phyloP scores from a whole-genome alignment of 495 filamentous ascomycete species.

The Xylona heveae region DNA sequence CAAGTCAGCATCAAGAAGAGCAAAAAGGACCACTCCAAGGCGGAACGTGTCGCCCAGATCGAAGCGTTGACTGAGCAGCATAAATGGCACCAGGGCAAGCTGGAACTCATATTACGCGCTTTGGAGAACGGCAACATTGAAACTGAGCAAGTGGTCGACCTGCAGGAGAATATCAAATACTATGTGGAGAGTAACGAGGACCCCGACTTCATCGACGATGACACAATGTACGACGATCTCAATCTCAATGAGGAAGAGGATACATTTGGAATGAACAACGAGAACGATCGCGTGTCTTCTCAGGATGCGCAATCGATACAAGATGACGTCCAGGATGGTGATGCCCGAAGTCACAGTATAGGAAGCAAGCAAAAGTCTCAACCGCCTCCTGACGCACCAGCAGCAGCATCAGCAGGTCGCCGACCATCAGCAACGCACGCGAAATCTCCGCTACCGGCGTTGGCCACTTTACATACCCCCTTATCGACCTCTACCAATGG shows the following conservation, averaged over 20 bases:
- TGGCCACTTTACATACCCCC: constrained; percentile 64
- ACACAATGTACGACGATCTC: constrained; percentile 87
- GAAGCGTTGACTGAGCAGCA: constrained; percentile 70
- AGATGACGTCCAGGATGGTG: constrained; percentile 52
- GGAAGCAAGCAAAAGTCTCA: constrained; percentile 32
- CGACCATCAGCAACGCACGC: constrained; percentile 66
- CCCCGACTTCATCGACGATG: constrained; percentile 77
- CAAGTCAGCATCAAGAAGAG: constrained; percentile 84
- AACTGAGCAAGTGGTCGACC: constrained; percentile 54
- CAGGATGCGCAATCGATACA: constrained; percentile 89
- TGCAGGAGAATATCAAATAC: constrained; percentile 84
- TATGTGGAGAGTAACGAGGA: constrained; percentile 84
- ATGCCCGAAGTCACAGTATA: constrained; percentile 21
- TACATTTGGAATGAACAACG: constrained; percentile 57
- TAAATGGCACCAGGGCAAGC: constrained; percentile 86
- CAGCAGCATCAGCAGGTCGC: constrained; percentile 33
- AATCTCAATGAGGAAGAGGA: constrained; percentile 78
- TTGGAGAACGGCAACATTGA: constrained; percentile 88
- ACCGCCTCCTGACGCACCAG: too few relatives aligned
- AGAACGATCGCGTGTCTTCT: constrained; percentile 74
- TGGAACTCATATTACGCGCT: constrained; percentile 75
- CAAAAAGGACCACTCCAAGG: constrained; percentile 63
- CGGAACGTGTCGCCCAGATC: constrained; percentile 72
- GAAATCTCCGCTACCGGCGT: constrained; percentile 77
- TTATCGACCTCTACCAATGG: constrained; percentile 40